These are phyloP conservation scores for Coccomyxa sp. DNA, from an alignment of 139 green algal species.

Conservation along the genomic window DNA sequence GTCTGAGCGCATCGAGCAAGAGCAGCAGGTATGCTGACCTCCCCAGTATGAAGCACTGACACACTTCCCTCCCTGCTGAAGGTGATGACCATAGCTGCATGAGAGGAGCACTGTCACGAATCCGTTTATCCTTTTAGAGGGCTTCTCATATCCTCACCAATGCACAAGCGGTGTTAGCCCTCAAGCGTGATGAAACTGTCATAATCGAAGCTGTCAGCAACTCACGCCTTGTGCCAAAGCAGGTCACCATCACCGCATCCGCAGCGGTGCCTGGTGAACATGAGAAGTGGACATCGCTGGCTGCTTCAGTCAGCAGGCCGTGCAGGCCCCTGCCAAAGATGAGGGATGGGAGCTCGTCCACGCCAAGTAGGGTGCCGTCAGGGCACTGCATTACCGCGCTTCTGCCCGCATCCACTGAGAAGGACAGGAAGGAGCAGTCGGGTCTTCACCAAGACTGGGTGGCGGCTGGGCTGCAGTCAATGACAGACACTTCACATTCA, in stretches of 20 bases:
- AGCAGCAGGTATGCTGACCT: not conserved
- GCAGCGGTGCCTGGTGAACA: not conserved
- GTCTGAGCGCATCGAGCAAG: not conserved
- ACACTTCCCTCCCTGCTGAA: not conserved
- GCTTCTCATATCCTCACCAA: not conserved
- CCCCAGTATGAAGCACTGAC: not conserved
- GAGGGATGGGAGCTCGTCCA: not conserved
- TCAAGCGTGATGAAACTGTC: no score
- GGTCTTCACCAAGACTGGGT: no score
- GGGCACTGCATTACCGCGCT: no score
- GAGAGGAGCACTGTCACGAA: not conserved
- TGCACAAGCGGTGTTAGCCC: no score
- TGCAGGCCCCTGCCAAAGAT: not conserved
- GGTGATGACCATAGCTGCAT: not conserved
- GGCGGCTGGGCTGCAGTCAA: no score
- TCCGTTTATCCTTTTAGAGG: not conserved
- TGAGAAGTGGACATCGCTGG: not conserved
- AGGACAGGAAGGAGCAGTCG: no score
- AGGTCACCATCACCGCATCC: not conserved
- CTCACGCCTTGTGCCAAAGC: not conserved
- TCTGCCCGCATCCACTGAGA: no score
- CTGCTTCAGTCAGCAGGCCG: not conserved
- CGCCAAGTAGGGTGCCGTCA: not conserved
- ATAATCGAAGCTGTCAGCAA: no score
- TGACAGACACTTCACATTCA: no score